Conservation (phyloP, 139 green algal genomes). For the Parachlorella kessleri region DNA sequence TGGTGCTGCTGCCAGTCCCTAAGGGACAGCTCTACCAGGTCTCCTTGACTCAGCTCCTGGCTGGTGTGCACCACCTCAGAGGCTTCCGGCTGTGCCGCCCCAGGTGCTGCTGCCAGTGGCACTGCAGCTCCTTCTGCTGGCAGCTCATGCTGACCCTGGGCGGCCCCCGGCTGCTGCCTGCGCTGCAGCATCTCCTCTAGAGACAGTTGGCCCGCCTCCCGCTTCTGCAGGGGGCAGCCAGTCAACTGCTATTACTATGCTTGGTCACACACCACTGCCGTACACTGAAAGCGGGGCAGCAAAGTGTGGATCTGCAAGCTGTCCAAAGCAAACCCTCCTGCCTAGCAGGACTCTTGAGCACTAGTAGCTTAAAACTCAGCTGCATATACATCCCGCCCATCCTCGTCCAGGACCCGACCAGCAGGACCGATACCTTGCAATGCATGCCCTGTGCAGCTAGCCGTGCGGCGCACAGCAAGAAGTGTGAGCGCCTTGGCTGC, state of each 20-base stretch:
- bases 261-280: no score
- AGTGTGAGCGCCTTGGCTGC: not conserved
- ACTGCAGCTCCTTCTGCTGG: not conserved
- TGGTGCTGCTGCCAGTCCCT: slow-evolving; percentile 14
- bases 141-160: not conserved
- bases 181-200: slow-evolving; percentile 29
- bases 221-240: not conserved
- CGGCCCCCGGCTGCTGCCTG: not conserved
- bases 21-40: slow-evolving; percentile 29
- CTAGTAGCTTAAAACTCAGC: no score
- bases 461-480: no score
- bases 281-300: no score
- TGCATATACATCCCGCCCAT: no score
- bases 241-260: no score
- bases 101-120: not conserved
- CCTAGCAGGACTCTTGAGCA: no score
- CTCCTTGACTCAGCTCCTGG: not conserved
- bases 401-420: no score
- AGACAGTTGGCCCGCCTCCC: slow-evolving; percentile 8
- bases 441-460: not conserved
- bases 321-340: no score
- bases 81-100: not conserved
- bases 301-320: no score
- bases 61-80: not conserved
- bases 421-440: not conserved